These are phyloP conservation scores for Calocybe indica DNA, from an alignment of 768 basidiomycete genomes.

Conservation along the genomic window DNA sequence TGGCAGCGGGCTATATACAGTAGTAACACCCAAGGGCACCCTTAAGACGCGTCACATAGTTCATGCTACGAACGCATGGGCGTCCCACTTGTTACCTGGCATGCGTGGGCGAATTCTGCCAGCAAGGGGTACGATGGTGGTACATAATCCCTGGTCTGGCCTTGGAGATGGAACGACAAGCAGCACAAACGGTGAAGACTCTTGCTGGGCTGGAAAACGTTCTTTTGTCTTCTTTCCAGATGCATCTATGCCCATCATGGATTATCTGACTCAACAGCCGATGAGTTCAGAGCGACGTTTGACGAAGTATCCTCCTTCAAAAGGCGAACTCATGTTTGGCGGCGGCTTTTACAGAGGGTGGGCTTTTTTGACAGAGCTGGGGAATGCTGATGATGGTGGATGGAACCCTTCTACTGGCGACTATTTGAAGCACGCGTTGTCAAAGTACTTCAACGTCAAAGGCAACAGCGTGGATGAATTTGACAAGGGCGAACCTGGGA, in stretches of 20 bases:
- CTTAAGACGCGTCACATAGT: slow-evolving; percentile 59
- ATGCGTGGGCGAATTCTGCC: slow-evolving; percentile 62
- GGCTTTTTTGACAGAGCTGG: slow-evolving; percentile 26
- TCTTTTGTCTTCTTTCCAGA: slow-evolving; percentile 56
- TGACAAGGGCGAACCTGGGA: slow-evolving; percentile 45
- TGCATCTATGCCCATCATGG: slow-evolving; percentile 34
- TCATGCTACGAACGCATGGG: slow-evolving; percentile 85
- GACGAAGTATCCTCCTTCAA: slow-evolving; percentile 16
- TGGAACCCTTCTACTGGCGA: slow-evolving; percentile 20
- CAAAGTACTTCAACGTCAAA: slow-evolving; percentile 41
- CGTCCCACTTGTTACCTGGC: slow-evolving; percentile 59
- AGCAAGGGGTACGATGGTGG: slow-evolving; percentile 53
- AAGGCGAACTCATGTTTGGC: slow-evolving; percentile 62
- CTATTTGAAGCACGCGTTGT: slow-evolving; percentile 35
- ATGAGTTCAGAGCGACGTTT: neutral
- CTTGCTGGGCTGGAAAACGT: slow-evolving; percentile 34
- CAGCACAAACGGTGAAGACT: neutral
- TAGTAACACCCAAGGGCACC: slow-evolving; percentile 57
- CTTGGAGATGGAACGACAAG: slow-evolving; percentile 12
- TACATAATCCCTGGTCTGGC: slow-evolving; percentile 47
- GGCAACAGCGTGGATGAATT: slow-evolving; percentile 12
- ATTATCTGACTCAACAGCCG: slow-evolving; percentile 66
- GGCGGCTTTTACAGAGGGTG: slow-evolving; percentile 41
- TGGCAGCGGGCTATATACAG: slow-evolving; percentile 30
- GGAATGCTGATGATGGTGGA: slow-evolving; percentile 29